phyloP scores from a whole-genome alignment of 2,329 filamentous ascomycete genomes.

The Colletotrichum scovillei region DNA sequence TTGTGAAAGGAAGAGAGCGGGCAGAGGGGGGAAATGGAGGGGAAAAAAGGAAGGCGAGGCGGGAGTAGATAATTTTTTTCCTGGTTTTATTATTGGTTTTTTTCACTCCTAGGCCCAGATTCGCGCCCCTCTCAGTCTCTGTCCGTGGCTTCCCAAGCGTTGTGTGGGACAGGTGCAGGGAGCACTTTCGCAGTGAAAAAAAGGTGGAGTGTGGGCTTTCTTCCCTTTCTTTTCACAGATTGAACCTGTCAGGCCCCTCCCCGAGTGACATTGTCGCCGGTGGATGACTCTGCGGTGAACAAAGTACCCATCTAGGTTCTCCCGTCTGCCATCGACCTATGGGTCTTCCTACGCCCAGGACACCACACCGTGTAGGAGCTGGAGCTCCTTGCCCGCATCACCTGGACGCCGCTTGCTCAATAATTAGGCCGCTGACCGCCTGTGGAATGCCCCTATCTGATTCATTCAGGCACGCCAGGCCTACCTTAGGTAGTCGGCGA shows the following conservation, averaged over 20 bases:
- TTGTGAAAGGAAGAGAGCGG: slow-evolving; percentile 37
- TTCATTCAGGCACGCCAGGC: neutral
- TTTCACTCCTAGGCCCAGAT: slow-evolving; percentile 29
- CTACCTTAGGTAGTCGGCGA: neutral
- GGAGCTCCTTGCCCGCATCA: neutral
- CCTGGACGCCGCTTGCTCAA: neutral
- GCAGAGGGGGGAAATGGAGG: slow-evolving; percentile 34
- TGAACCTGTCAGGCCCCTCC: slow-evolving; percentile 12
- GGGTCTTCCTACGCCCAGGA: no score
- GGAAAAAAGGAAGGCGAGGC: slow-evolving; percentile 37
- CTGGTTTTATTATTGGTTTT: slow-evolving; percentile 39
- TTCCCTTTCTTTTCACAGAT: neutral
- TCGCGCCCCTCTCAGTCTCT: slow-evolving; percentile 21
- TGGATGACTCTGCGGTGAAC: neutral
- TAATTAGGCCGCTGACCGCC: neutral
- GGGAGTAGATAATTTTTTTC: slow-evolving; percentile 39
- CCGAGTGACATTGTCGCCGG: slow-evolving; percentile 2
- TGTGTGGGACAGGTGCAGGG: slow-evolving; percentile 15
- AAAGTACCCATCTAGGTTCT: neutral
- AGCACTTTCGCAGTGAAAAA: slow-evolving; percentile 26
- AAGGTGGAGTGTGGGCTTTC: slow-evolving; percentile 21
- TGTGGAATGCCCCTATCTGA: neutral
- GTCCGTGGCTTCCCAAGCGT: slow-evolving; percentile 11
- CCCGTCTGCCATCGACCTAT: neutral
- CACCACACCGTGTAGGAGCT: neutral